Percentiles rank a stretch among this genome's conserved stretches.
Conservation (phyloP, 306 rosid genomes). For the Fagus sylvatica region DNA sequence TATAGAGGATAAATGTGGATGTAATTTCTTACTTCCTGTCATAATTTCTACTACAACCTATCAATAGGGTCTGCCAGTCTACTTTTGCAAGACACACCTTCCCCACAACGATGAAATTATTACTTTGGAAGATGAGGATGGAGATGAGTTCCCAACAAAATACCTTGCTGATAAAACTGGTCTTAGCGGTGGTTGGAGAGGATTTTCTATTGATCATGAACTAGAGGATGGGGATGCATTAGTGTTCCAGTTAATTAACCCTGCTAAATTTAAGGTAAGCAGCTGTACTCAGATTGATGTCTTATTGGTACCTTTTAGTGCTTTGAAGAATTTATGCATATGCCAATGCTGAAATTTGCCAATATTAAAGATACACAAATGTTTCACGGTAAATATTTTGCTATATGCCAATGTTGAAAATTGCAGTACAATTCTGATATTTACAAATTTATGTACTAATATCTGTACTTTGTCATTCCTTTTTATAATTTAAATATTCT, state of each 20-base stretch:
- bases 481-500: too few relatives aligned
- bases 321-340: neutral
- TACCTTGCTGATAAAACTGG: conserved; percentile 44
- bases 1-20: neutral
- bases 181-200: conserved; percentile 66
- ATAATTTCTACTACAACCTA: neutral
- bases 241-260: conserved; percentile 56
- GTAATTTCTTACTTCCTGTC: neutral
- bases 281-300: neutral
- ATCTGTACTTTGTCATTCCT: too few relatives aligned
- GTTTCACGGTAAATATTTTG: too few relatives aligned
- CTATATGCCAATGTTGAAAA: too few relatives aligned
- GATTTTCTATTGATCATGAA: conserved; percentile 54
- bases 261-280: conserved; percentile 52
- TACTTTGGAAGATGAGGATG: conserved; percentile 47
- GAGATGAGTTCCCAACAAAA: conserved; percentile 32
- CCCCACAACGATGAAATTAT: conserved; percentile 33
- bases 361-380: neutral
- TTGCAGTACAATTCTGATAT: too few relatives aligned
- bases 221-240: conserved; percentile 67
- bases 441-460: too few relatives aligned
- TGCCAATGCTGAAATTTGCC: too few relatives aligned
- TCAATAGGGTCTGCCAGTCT: conserved; percentile 44
- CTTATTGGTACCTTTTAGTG: neutral
- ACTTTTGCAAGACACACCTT: conserved; percentile 49